phyloP scores from a whole-genome alignment of 1,284 basidiomycete genomes.

The Hemileia vastatrix region DNA sequence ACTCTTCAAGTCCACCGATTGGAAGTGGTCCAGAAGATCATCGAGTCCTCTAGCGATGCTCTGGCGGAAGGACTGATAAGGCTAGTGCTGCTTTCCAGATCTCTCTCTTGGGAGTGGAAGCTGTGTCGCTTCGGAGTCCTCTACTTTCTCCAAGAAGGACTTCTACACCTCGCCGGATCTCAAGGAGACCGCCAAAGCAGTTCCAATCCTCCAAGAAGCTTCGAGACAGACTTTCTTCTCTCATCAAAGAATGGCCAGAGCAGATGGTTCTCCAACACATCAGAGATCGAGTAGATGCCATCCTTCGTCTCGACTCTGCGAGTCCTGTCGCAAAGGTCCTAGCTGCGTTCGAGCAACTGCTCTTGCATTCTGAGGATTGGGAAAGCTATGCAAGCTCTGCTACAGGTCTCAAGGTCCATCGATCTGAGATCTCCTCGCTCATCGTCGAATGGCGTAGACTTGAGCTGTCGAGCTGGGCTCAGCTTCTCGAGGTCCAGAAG shows the following conservation, averaged over 20 bases:
- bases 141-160: conserved; percentile 26
- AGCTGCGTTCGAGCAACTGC: conserved; percentile 71
- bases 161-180: conserved; percentile 38
- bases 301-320: conserved; percentile 58
- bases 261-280: conserved; percentile 91
- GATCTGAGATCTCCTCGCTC: conserved; percentile 58
- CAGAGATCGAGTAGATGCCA: conserved; percentile 59
- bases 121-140: neutral
- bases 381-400: conserved; percentile 81
- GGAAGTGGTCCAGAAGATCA: conserved; percentile 7
- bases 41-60: conserved; percentile 19
- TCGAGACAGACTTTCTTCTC: conserved; percentile 31
- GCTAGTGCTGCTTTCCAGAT: conserved; percentile 34
- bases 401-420: conserved; percentile 65
- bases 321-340: conserved; percentile 75
- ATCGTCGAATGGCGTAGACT: conserved; percentile 84
- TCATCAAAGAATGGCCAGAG: conserved; percentile 83
- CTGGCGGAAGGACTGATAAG: conserved; percentile 28
- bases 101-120: conserved; percentile 1
- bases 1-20: neutral
- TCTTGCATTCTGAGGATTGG: conserved; percentile 90
- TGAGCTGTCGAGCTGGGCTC: conserved; percentile 79
- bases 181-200: conserved; percentile 30
- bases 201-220: conserved; percentile 31
- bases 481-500: conserved; percentile 64